Evolutionary conservation across 108 stramenopile genomes (phyloP), one percentile per base, ranked within the genome.

Genomic region (Skeletonema costatum): DNA sequence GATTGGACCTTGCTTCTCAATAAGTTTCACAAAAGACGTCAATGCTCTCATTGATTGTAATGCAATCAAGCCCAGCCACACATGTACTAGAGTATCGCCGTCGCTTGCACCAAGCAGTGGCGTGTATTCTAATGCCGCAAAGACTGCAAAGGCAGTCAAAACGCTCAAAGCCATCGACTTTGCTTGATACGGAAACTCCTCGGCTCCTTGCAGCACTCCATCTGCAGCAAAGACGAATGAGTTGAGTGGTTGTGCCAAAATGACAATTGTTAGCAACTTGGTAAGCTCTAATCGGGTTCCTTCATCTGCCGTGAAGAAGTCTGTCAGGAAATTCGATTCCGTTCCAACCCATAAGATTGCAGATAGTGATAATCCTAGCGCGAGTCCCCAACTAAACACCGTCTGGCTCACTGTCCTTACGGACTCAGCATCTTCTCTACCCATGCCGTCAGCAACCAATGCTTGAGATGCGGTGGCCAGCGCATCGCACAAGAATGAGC

Each of bases 221-320:
- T 95, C 94, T 17, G 94, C 94, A 17, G 92, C 88, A 71, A 95
- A 95, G 30, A 95, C 94, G 65, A 93, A 72, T 21, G 92, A 82
- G 74, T 95, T 95, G 17, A 95, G 73, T 19, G 94, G 94, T 75
- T 95, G 94, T 2, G 94, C 88, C 36, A 93, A 48, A 33, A 92
- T 83, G 11, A 96, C 84, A 32, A 96, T 74, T 17, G 84, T 69
- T 51, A 92, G 62, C 58, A 96, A 86, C 64, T 88, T 82, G 4
- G 74, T 36, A 41, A 96, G 72, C 19, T 84, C 88, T 21, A 58
- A 70, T 67, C 87, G 86, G 3, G 91, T 93, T 7, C 79, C 74
- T 36, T 63, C 80, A 78, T 95, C 89, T n/a, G 74, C 58, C 6
- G 92, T 95, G 63, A 95, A 95, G 36, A 92, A 71, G 38, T 78